Evolutionary conservation across 352 stramenopile species (phyloP), one percentile per base, ranked within the genome.

Genomic region (Aphanomyces cochlioides): DNA sequence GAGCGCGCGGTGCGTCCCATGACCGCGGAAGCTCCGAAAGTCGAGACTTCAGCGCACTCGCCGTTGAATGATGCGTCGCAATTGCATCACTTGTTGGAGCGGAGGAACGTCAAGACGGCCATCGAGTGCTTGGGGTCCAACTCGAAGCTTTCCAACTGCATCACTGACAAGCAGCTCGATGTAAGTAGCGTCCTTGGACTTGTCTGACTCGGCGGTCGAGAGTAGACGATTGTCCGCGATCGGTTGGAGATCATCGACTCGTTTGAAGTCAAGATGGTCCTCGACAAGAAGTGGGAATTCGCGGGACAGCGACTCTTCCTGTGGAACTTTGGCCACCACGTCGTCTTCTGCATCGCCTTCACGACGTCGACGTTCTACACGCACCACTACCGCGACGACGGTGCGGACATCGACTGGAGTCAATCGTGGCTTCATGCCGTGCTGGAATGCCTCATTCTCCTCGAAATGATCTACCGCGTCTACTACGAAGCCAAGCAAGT

Each of bases 251-350:
- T 88, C 71, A 79, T 89, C 15, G 80, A 83, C 54, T 72, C 84
- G 13, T 68, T 80, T 3, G 76, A 87, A 54, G 79, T 89, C 7
- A 76, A 82, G 63, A 73, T 80, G 47, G 56, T 87, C 21, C 64
- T 89, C 15, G 63, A 76, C 41, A 88, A 87, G 54, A 89, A 89
- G 39, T 89, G 79, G 82, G 84, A 89, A 38, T 89, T 85, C 56
- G 77, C 87, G 21, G 82, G 82, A 13, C 79, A 76, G 50, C 43
- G 72, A 3, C 74, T 80, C 3, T 87, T 88, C 47, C 74, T 82
- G n/a, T 58, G 53, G 13, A 75, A 80, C 6, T 66, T 88, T 70
- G 40, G 38, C 39, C 64, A 50, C 21, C 85, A 88, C 63, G 41
- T 43, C 1, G 4, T 84, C 0, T 88, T 83, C 34, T 66, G 84